These are phyloP conservation scores for Neurospora sp. DNA, from an alignment of 495 filamentous ascomycete genomes.

Conservation along the genomic window DNA sequence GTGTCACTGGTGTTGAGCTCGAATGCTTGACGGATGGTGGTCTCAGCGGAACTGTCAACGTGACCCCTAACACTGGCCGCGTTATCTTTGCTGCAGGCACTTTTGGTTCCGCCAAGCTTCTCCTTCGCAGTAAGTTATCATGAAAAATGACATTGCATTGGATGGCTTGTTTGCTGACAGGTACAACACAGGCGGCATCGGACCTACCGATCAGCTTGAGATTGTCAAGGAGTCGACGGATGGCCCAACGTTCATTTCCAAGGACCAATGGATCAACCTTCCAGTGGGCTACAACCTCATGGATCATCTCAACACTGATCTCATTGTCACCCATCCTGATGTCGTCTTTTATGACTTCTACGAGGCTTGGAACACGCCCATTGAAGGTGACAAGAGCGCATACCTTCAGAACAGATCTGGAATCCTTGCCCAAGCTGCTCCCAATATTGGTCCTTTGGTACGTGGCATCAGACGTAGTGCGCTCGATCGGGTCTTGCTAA, in stretches of 20 bases:
- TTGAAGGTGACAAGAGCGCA: constrained; percentile 18
- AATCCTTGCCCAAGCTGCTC: constrained; percentile 58
- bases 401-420: constrained; percentile 43
- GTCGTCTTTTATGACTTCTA: constrained; percentile 60
- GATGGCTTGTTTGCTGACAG: background rate
- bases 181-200: constrained; percentile 42
- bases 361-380: constrained; percentile 41
- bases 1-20: constrained; percentile 58
- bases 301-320: constrained; percentile 63
- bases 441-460: constrained; percentile 52
- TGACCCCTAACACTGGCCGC: constrained; percentile 47
- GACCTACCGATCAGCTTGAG: constrained; percentile 48
- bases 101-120: constrained; percentile 63
- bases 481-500: constrained; percentile 3
- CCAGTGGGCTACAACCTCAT: constrained; percentile 65
- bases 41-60: constrained; percentile 45
- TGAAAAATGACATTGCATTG: background rate
- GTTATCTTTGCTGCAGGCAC: constrained; percentile 61
- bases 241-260: constrained; percentile 38
- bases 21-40: constrained; percentile 45
- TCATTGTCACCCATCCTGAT: constrained; percentile 50
- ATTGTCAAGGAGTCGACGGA: constrained; percentile 43
- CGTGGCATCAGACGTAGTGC: background rate
- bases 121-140: constrained; percentile 35
- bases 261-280: constrained; percentile 55